phyloP scores from a whole-genome alignment of 768 basidiomycete species.

The Xerocomus potaroensis region DNA sequence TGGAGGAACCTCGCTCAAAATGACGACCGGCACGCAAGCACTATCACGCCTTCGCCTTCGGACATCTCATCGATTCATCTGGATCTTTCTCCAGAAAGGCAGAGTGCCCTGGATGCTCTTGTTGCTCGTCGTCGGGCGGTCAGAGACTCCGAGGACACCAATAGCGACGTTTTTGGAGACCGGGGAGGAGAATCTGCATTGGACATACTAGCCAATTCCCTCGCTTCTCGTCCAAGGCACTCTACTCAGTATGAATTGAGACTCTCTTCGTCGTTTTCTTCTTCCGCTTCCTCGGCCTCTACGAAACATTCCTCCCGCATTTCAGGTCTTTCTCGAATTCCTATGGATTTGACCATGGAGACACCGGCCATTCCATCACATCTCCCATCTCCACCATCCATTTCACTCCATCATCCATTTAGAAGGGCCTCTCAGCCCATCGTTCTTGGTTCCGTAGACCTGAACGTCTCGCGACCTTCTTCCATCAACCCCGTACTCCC shows the following conservation, averaged over 20 bases:
- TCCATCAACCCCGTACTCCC: conserved; percentile 9
- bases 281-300: conserved; percentile 21
- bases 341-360: conserved; percentile 8
- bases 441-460: conserved; percentile 25
- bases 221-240: conserved; percentile 23
- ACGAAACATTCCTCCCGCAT: conserved; percentile 14
- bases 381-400: conserved; percentile 12
- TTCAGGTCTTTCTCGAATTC: conserved; percentile 9
- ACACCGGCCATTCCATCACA: conserved; percentile 16
- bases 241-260: conserved; percentile 10
- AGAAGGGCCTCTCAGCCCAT: conserved; percentile 20
- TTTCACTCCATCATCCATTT: conserved; percentile 22
- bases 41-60: conserved; percentile 30
- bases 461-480: conserved; percentile 24
- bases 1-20: conserved; percentile 43
- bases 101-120: conserved; percentile 38
- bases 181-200: conserved; percentile 9
- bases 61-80: conserved; percentile 28
- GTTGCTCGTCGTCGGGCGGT: conserved; percentile 21
- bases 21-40: conserved; percentile 17
- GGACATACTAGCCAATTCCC: conserved; percentile 20
- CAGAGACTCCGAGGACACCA: conserved; percentile 9
- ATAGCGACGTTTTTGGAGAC: conserved; percentile 26
- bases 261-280: conserved; percentile 19
- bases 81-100: conserved; percentile 22